Percentiles rank a stretch among this genome's conserved stretches.
phyloP scores from a whole-genome alignment of 2,329 filamentous ascomycete genomes.

The Colletotrichum salicis region DNA sequence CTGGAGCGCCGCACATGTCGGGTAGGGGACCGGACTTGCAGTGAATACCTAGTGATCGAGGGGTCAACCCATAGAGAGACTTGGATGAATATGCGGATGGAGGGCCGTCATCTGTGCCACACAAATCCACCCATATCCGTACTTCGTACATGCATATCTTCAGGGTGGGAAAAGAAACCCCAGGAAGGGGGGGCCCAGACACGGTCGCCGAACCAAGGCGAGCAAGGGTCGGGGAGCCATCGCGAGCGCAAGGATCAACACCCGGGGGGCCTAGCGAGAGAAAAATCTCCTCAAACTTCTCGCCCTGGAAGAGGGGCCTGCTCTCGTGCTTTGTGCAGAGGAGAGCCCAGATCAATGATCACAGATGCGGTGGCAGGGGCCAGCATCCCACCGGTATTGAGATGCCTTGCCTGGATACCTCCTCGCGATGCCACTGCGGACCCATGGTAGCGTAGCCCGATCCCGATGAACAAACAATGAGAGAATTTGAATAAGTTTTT shows the following conservation, averaged over 20 bases:
- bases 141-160: constrained; percentile 1
- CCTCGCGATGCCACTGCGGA: background rate
- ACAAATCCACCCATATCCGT: background rate
- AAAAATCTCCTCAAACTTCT: constrained; percentile 13
- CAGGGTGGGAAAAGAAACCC: constrained; percentile 14
- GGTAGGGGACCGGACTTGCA: constrained; percentile 10
- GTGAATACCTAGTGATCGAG: background rate
- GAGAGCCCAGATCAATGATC: background rate
- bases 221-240: constrained; percentile 9
- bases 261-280: background rate
- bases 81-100: background rate
- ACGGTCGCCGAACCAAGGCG: constrained; percentile 5
- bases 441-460: background rate
- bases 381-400: constrained; percentile 5
- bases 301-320: background rate
- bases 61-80: background rate
- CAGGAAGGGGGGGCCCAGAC: constrained; percentile 6
- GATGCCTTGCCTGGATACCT: background rate
- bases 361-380: constrained; percentile 5
- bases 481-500: background rate
- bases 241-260: constrained; percentile 23
- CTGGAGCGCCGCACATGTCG: constrained; percentile 12
- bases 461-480: background rate
- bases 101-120: constrained; percentile 19
- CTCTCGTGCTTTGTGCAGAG: constrained; percentile 6